Base-by-base conservation (phyloP, 345 rosid species). In the Lagerstroemia speciosa region DNA sequence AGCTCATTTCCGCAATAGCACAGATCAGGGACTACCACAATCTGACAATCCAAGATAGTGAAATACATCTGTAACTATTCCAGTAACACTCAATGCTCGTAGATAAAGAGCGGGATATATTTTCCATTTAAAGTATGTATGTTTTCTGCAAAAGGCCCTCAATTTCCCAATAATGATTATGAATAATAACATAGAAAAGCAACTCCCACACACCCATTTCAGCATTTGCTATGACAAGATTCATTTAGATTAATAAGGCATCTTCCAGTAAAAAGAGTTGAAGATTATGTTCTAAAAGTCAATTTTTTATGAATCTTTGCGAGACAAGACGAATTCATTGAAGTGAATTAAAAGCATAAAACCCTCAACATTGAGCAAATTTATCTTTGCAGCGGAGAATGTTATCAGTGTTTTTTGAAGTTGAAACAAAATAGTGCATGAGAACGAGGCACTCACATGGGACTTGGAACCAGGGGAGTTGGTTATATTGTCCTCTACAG, bases 401-500 rank as follows among this genome's bases (percentile, higher is more conserved):
- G 20, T 14, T 30, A 58, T 10, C 43, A 33, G 20, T 41, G 34
- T 29, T 33, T 29, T 43, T n/a, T 17, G 30, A 0, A 17, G 8
- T 24, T 41, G 46, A 55, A 1, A 33, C 43, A 31, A 22, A 41
- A 40, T 32, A 32, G 50, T 48, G n/a, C 11, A 5, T 19, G 66
- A 71, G 24, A 32, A 20, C 14, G 20, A 55, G 45, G 64, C 31
- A 26, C 72, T 73, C 62, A 67, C 76, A 24, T 38, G 52, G 41
- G 38, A 30, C 26, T 62, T 67, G 20, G 43, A 29, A 53, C 50
- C 67, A n/a, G 29, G 45, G 67, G 32, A 63, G 68, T 70, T 57
- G 68, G 76, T 74, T 74, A 45, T 45, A 66, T 37, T 45, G 66
- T 64, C 74, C 58, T 32, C 62, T 60, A n/a, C 26, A 71, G 32